Conservation (phyloP, 306 rosid species). For the Glycine soja region DNA sequence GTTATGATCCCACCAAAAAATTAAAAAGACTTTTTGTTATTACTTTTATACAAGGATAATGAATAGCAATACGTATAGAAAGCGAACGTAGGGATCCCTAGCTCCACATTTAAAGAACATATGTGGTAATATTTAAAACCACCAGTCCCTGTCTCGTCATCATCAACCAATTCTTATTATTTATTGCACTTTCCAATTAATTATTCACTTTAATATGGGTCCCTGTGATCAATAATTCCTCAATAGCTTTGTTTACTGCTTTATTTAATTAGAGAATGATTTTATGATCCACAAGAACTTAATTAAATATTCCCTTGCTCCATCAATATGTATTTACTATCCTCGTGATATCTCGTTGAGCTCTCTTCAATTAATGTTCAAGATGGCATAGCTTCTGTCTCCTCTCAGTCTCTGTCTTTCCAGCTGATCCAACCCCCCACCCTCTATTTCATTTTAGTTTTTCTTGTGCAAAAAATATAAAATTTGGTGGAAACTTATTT, state of each 20-base stretch:
- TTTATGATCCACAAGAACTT: constrained; percentile 37
- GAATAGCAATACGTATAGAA: not conserved
- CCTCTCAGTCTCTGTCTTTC: not conserved
- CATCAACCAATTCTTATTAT: constrained; percentile 35
- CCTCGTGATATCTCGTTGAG: constrained; percentile 52
- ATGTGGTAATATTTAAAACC: constrained; percentile 46
- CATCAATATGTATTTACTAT: constrained; percentile 43
- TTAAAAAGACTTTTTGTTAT: no score
- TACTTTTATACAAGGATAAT: no score
- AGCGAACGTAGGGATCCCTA: constrained; percentile 33
- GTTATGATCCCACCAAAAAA: no score
- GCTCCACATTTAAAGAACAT: constrained; percentile 34
- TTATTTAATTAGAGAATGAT: constrained; percentile 47
- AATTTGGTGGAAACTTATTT: not conserved
- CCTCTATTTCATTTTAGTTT: not conserved
- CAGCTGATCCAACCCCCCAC: not conserved
- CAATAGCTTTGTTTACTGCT: constrained; percentile 30
- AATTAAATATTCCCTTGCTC: constrained; percentile 31
- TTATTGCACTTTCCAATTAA: constrained; percentile 31
- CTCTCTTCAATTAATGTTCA: constrained; percentile 36
- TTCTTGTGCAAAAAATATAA: not conserved
- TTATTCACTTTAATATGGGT: constrained; percentile 17
- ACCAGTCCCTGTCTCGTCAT: constrained; percentile 48
- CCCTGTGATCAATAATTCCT: constrained; percentile 48
- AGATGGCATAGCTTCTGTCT: not conserved